Evolutionary conservation across 2,329 filamentous ascomycete species (phyloP).

Genomic region (Ceratocystis destructans): DNA sequence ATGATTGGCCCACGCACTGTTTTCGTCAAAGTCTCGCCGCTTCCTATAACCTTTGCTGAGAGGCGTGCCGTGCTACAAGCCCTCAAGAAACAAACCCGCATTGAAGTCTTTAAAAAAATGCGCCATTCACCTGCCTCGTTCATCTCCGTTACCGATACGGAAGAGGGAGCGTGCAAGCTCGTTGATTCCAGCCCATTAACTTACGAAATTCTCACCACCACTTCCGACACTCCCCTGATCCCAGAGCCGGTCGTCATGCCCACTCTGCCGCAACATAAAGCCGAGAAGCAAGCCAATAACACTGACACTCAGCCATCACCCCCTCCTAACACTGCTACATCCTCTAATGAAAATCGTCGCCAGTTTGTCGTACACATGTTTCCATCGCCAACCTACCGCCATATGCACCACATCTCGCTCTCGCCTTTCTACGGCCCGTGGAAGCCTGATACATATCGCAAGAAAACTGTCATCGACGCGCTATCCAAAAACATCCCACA

Average conservation of each 20-base stretch:
- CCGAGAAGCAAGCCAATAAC: conserved; percentile 4
- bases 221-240: neutral
- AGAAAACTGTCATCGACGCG: conserved; percentile 28
- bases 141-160: conserved; percentile 34
- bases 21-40: conserved; percentile 35
- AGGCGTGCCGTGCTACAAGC: conserved; percentile 41
- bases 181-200: conserved; percentile 34
- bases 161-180: conserved; percentile 30
- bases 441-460: conserved; percentile 26
- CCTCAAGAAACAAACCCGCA: conserved; percentile 35
- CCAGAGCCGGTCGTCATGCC: conserved; percentile 17
- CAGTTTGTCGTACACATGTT: conserved; percentile 34
- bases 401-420: conserved; percentile 27
- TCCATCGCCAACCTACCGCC: conserved; percentile 29
- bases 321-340: conserved; percentile 23
- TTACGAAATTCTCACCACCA: conserved; percentile 29
- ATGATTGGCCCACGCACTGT: conserved; percentile 16
- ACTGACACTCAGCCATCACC: conserved; percentile 24
- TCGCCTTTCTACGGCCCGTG: conserved; percentile 31
- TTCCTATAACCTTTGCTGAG: conserved; percentile 39
- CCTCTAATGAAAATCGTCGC: conserved; percentile 25
- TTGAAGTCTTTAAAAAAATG: conserved; percentile 41
- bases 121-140: conserved; percentile 36
- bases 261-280: conserved; percentile 11
- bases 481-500: conserved; percentile 30